Conservation (phyloP, 2,329 filamentous ascomycete species). For the Penicillium sp. region DNA sequence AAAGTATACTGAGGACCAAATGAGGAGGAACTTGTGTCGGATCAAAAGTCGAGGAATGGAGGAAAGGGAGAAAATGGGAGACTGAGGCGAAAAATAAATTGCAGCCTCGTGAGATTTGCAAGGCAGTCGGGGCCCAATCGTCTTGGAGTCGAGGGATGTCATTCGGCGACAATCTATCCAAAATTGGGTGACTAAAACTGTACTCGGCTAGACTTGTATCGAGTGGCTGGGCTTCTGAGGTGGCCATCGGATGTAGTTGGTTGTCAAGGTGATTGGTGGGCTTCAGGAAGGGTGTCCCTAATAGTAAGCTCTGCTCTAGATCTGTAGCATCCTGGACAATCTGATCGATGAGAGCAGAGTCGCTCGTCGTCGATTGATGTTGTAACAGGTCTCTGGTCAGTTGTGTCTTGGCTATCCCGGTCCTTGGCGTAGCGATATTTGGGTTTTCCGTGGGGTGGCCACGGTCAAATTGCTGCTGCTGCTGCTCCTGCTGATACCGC, state of each 20-base stretch:
- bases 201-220: not conserved
- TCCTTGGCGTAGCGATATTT: not conserved
- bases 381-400: not conserved
- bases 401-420: not conserved
- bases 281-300: slow-evolving; percentile 17
- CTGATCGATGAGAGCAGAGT: slow-evolving; percentile 9
- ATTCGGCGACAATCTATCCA: slow-evolving; percentile 1
- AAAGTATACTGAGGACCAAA: slow-evolving; percentile 40
- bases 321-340: slow-evolving; percentile 16
- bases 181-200: not conserved
- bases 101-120: slow-evolving; percentile 34
- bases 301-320: slow-evolving; percentile 17
- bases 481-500: not conserved
- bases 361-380: not conserved
- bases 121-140: slow-evolving; percentile 32
- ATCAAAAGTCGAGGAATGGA: slow-evolving; percentile 41
- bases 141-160: slow-evolving; percentile 17
- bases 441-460: not conserved
- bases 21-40: slow-evolving; percentile 19
- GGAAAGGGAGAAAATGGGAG: slow-evolving; percentile 40
- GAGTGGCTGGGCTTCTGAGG: not conserved
- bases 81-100: slow-evolving; percentile 39
- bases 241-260: not conserved
- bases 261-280: slow-evolving; percentile 7
- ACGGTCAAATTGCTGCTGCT: not conserved